Conservation (phyloP, 208 protist genomes). For the Giardia muris region DNA sequence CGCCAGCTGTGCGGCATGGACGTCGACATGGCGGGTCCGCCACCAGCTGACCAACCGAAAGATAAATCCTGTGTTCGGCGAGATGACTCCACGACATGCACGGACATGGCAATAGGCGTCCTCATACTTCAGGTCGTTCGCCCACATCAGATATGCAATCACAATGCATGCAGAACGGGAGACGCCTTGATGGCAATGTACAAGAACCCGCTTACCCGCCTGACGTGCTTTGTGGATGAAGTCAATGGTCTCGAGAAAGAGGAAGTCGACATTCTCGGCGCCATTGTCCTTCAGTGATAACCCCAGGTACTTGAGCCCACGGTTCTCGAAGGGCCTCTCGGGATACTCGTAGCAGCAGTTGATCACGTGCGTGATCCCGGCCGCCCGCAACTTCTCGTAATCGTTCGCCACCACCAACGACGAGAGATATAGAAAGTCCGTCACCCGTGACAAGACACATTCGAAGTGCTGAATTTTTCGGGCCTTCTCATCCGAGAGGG, state of each 20-base stretch:
- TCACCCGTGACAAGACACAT: neutral
- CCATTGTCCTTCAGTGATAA: neutral
- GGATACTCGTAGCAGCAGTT: neutral
- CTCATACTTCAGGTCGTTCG: neutral
- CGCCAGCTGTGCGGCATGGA: neutral
- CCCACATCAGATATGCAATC: slow-evolving; percentile 3
- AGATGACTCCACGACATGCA: neutral
- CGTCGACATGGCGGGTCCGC: neutral
- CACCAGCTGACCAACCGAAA: neutral
- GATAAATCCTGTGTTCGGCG: slow-evolving; percentile 15
- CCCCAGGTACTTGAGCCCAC: neutral
- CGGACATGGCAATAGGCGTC: neutral
- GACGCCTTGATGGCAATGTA: slow-evolving; percentile 21
- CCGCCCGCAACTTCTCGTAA: neutral
- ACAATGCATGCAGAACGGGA: slow-evolving; percentile 10
- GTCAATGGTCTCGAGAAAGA: neutral
- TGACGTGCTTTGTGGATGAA: neutral
- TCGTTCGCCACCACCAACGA: neutral
- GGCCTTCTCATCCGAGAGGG: neutral
- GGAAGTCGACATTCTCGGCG: neutral
- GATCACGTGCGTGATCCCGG: neutral
- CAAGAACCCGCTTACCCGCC: neutral
- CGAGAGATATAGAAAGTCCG: neutral
- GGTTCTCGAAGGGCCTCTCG: neutral
- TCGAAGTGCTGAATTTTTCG: neutral